Percentiles rank a stretch among this genome's conserved stretches.
These are phyloP conservation scores for Bipolaris oryzae DNA, from an alignment of 2,329 filamentous ascomycete genomes.

Conservation along the genomic window DNA sequence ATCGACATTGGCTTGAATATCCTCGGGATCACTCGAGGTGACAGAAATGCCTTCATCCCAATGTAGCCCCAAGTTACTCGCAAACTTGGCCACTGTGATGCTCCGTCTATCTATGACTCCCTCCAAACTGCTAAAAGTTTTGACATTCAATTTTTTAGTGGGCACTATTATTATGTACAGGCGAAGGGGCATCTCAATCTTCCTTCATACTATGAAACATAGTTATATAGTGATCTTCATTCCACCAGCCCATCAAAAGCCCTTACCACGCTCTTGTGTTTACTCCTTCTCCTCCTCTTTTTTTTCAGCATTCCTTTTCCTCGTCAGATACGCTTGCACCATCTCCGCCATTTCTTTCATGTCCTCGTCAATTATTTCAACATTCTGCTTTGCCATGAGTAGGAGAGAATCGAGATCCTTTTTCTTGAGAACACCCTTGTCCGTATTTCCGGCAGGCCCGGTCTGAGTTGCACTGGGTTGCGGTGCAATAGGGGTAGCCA, in stretches of 20 bases:
- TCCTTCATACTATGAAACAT: no score
- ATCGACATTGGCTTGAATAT: no score
- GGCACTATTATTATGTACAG: no score
- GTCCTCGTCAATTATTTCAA: slow-evolving; percentile 24
- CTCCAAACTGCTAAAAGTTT: no score
- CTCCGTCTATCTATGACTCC: no score
- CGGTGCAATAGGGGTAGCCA: background rate
- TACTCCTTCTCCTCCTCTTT: background rate
- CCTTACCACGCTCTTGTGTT: background rate
- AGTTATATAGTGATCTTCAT: background rate
- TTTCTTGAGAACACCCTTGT: background rate
- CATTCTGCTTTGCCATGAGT: slow-evolving; percentile 24
- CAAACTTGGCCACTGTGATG: no score
- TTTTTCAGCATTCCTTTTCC: background rate
- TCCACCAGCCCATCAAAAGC: slow-evolving; percentile 2
- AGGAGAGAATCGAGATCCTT: slow-evolving; percentile 21
- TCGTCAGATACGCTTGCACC: slow-evolving; percentile 13
- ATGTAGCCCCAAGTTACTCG: no score
- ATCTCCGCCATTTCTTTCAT: slow-evolving; percentile 23
- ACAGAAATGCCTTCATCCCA: no score
- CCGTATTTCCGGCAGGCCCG: background rate
- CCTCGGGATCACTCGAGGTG: no score
- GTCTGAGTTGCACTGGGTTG: background rate
- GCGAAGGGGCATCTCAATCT: no score
- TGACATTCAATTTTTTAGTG: no score